Evolutionary conservation across 2,329 filamentous ascomycete genomes (phyloP).

Genomic region (Diaporthe citri): DNA sequence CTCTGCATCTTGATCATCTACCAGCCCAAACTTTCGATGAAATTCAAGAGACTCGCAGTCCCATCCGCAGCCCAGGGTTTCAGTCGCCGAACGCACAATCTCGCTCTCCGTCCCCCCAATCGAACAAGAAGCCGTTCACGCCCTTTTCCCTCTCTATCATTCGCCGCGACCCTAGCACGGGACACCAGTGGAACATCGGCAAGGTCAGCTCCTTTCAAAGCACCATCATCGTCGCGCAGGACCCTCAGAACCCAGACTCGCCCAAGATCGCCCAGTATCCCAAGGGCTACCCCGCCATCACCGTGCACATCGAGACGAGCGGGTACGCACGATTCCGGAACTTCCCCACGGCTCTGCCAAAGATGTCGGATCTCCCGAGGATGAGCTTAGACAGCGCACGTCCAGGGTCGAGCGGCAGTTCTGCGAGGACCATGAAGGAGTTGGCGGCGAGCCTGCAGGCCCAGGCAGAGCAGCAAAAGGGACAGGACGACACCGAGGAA

Average conservation of each 20-base stretch:
- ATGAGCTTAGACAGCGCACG: constrained; percentile 46
- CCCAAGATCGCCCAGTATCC: constrained; percentile 37
- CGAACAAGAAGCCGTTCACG: constrained; percentile 50
- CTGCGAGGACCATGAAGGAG: constrained; percentile 41
- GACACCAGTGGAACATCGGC: constrained; percentile 82
- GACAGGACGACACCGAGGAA: constrained; percentile 43
- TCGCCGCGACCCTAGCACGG: constrained; percentile 77
- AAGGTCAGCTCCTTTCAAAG: constrained; percentile 69
- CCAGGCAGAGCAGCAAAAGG: constrained; percentile 34
- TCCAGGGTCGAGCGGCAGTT: constrained; percentile 37
- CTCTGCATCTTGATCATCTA: neutral
- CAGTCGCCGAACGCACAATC: constrained; percentile 36
- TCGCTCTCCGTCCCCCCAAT: constrained; percentile 55
- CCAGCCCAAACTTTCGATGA: constrained; percentile 33
- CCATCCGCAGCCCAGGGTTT: neutral
- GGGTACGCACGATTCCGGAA: constrained; percentile 70
- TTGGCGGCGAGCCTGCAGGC: constrained; percentile 35
- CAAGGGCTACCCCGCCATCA: constrained; percentile 57
- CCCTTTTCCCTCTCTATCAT: constrained; percentile 74
- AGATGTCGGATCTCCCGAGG: constrained; percentile 49
- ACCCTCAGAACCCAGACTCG: constrained; percentile 45
- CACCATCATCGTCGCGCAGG: constrained; percentile 50
- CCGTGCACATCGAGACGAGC: constrained; percentile 65
- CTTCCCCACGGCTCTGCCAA: constrained; percentile 55
- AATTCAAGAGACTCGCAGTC: neutral